phyloP scores from a whole-genome alignment of 257 asterid genomes.

The Solanum commersonii region DNA sequence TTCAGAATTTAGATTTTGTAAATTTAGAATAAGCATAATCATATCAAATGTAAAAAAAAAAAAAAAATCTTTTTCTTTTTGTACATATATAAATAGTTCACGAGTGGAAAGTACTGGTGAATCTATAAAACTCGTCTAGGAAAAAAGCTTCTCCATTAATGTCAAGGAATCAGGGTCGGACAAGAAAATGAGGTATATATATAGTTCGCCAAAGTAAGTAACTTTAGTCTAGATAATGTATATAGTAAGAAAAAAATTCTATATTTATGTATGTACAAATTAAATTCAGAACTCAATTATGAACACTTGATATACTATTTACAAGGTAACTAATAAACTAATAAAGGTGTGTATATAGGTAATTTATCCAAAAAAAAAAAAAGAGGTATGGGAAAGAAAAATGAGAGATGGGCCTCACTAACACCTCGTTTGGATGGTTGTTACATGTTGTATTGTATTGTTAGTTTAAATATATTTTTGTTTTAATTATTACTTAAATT shows the following conservation, averaged over 20 bases:
- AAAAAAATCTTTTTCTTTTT: neutral
- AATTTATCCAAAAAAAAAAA: no score
- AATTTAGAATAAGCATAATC: neutral
- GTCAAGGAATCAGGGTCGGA: neutral
- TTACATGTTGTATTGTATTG: no score
- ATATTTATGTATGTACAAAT: no score
- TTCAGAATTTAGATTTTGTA: neutral
- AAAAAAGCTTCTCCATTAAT: neutral
- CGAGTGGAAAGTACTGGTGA: neutral
- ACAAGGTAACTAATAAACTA: no score
- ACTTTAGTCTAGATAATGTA: neutral
- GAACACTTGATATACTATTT: no score
- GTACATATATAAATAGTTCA: neutral
- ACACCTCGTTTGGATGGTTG: neutral
- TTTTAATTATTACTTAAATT: no score
- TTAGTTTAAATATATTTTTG: no score
- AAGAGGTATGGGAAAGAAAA: no score
- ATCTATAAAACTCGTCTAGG: neutral
- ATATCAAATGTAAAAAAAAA: neutral
- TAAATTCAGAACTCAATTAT: no score
- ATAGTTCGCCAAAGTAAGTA: neutral
- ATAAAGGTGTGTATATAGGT: no score
- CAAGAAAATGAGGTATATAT: neutral
- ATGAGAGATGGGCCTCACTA: neutral
- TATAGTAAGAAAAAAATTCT: no score